Evolutionary conservation across 257 asterid species (phyloP).

Genomic region (Anisodus acutangulus): DNA sequence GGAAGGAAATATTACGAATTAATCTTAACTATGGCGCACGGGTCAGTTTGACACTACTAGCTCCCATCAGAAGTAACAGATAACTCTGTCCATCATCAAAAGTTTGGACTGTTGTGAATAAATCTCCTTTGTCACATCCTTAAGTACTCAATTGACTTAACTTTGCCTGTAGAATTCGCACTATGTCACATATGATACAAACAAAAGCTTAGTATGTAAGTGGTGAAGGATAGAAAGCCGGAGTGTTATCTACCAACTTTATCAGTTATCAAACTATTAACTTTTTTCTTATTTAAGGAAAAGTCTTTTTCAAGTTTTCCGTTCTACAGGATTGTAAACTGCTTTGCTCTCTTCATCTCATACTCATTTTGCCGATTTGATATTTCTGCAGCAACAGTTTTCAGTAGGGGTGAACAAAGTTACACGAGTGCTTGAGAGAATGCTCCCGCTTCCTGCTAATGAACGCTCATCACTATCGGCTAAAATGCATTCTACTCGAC

Average conservation of each 20-base stretch:
- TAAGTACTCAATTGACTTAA: too few species aligned
- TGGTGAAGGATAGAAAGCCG: too few species aligned
- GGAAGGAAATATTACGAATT: not conserved
- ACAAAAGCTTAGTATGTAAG: too few species aligned
- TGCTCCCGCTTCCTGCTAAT: constrained; percentile 45
- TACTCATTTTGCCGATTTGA: constrained; percentile 28
- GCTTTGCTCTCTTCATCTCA: not conserved
- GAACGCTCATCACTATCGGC: constrained; percentile 28
- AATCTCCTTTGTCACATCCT: too few species aligned
- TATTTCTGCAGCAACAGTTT: constrained; percentile 64
- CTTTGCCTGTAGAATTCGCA: not conserved
- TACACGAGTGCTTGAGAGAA: constrained; percentile 82
- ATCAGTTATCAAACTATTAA: too few species aligned
- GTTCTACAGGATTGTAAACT: not conserved
- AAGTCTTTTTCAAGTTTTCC: not conserved
- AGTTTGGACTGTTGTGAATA: too few species aligned
- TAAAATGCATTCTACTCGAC: constrained; percentile 41
- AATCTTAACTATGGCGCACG: too few species aligned
- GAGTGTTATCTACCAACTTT: not conserved
- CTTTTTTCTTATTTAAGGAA: not conserved
- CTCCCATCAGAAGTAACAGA: too few species aligned
- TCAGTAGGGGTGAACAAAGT: constrained; percentile 87
- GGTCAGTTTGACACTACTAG: too few species aligned
- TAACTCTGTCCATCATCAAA: too few species aligned
- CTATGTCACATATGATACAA: not conserved